phyloP scores from a whole-genome alignment of 257 asterid species.

The Ilex aquifolium region DNA sequence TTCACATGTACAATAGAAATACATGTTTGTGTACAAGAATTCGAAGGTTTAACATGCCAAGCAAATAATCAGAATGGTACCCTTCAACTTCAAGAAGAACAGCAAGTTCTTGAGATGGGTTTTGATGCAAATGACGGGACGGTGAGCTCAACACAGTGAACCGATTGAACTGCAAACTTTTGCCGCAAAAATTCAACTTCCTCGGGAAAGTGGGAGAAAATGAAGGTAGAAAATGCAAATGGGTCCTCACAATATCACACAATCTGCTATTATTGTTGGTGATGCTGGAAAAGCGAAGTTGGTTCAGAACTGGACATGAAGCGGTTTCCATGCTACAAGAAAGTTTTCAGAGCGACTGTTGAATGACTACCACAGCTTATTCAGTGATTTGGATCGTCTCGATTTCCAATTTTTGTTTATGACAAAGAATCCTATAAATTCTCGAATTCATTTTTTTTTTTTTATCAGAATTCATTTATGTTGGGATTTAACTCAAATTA shows the following conservation, averaged over 20 bases:
- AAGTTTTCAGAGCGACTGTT: too few species aligned
- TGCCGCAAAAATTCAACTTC: slow-evolving; percentile 17
- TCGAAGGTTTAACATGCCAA: background rate
- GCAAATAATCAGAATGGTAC: slow-evolving; percentile 21
- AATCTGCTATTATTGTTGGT: slow-evolving; percentile 13
- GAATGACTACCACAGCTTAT: too few species aligned
- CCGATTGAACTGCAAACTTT: slow-evolving; percentile 26
- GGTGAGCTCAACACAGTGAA: slow-evolving; percentile 21
- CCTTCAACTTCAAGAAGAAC: slow-evolving; percentile 93
- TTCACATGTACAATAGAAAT: background rate
- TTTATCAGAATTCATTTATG: too few species aligned
- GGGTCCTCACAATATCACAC: slow-evolving; percentile 9
- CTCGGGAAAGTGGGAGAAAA: slow-evolving; percentile 19
- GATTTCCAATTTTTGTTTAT: too few species aligned
- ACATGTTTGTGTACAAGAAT: background rate
- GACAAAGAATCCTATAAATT: too few species aligned
- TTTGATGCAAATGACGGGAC: slow-evolving; percentile 17
- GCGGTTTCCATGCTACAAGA: slow-evolving; percentile 18
- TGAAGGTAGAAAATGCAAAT: slow-evolving; percentile 12
- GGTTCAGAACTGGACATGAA: slow-evolving; percentile 25
- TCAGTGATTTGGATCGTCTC: too few species aligned
- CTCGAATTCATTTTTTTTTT: too few species aligned
- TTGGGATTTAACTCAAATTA: too few species aligned
- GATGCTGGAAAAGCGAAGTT: slow-evolving; percentile 17
- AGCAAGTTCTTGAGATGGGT: slow-evolving; percentile 46